These are phyloP conservation scores for Talaromyces islandicus DNA, from an alignment of 2,329 filamentous ascomycete genomes.

Conservation along the genomic window DNA sequence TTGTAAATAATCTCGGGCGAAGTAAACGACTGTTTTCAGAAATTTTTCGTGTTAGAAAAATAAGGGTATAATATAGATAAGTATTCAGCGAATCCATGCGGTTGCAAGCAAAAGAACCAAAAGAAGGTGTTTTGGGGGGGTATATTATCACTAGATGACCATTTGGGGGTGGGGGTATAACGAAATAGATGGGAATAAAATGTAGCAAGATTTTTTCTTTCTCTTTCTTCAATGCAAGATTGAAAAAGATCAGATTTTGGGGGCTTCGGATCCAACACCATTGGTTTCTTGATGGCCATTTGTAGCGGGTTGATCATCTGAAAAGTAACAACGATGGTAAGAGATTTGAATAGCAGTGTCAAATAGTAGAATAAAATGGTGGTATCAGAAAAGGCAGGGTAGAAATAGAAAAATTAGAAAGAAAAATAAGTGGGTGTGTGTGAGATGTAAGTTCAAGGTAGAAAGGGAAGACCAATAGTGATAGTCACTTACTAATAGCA, in stretches of 20 bases:
- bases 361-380: background rate
- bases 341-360: background rate
- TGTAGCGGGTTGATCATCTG: conserved; percentile 7
- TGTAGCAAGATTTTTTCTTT: background rate
- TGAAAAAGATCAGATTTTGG: background rate
- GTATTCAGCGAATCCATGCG: background rate
- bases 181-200: background rate
- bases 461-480: background rate
- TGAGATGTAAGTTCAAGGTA: conserved; percentile 8
- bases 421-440: background rate
- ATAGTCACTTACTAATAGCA: conserved; percentile 34
- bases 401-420: background rate
- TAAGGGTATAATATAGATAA: background rate
- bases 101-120: background rate
- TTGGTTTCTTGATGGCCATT: conserved; percentile 3
- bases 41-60: background rate
- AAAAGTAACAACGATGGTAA: conserved; percentile 2
- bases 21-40: conserved; percentile 24
- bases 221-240: background rate
- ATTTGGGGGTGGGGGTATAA: background rate
- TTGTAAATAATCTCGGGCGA: conserved; percentile 27
- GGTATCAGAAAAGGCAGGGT: background rate
- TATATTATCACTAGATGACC: background rate
- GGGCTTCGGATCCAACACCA: background rate
- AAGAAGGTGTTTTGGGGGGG: background rate